phyloP scores from a whole-genome alignment of 2,329 filamentous ascomycete species.

The Chaetomiaceae sp. region DNA sequence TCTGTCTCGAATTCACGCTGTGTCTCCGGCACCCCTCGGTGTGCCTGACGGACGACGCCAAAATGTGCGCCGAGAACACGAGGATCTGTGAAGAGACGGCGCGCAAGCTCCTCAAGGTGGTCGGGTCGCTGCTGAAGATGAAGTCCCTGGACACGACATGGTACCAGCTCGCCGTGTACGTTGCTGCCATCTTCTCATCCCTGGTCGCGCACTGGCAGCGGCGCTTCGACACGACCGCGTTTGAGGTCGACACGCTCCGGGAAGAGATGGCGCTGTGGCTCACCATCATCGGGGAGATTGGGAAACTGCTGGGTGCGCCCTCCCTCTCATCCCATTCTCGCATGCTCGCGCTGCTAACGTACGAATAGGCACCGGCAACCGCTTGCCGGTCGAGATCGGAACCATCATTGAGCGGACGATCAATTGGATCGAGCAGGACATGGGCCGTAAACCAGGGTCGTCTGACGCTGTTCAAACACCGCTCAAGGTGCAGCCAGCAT shows the following conservation, averaged over 20 bases:
- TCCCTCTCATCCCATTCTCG: background rate
- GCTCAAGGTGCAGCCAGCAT: slow-evolving; percentile 12
- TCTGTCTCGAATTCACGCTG: slow-evolving; percentile 52
- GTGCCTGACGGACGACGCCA: slow-evolving; percentile 47
- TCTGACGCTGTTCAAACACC: slow-evolving; percentile 3
- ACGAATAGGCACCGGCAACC: slow-evolving; percentile 37
- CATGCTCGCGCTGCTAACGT: slow-evolving; percentile 8
- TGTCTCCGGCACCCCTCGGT: slow-evolving; percentile 57
- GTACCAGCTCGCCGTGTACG: slow-evolving; percentile 66
- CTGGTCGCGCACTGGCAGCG: slow-evolving; percentile 65
- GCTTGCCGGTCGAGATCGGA: slow-evolving; percentile 39
- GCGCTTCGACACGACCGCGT: slow-evolving; percentile 50
- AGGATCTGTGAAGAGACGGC: slow-evolving; percentile 61
- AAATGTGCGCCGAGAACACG: slow-evolving; percentile 55
- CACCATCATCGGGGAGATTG: slow-evolving; percentile 60
- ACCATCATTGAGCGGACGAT: slow-evolving; percentile 47
- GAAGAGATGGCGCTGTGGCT: slow-evolving; percentile 66
- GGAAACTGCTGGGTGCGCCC: slow-evolving; percentile 57
- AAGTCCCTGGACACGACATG: slow-evolving; percentile 72
- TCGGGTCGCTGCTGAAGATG: slow-evolving; percentile 52
- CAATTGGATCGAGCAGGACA: slow-evolving; percentile 46
- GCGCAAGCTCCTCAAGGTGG: slow-evolving; percentile 55
- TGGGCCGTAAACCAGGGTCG: slow-evolving; percentile 31
- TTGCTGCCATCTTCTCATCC: slow-evolving; percentile 66
- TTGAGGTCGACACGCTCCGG: slow-evolving; percentile 54